Evolutionary conservation across 176 grass and related monocot species (phyloP).

Genomic region (Triticum aestivum): DNA sequence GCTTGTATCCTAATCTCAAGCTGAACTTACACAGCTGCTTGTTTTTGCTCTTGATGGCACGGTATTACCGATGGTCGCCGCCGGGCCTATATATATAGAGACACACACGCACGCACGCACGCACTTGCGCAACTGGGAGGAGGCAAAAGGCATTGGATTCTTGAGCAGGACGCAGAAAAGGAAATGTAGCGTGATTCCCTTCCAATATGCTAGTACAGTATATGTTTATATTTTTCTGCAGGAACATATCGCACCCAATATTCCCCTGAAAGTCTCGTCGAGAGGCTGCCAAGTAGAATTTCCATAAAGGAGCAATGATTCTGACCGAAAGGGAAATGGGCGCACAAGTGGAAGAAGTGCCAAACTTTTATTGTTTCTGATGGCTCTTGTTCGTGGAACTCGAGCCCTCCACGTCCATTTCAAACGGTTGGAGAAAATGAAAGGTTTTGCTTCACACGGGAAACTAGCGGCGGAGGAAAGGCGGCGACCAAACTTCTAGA

Average conservation of each 20-base stretch:
- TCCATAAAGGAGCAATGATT: slow-evolving; percentile 25
- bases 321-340: slow-evolving; percentile 27
- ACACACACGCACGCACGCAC: neutral
- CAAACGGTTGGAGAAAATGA: neutral
- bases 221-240: neutral
- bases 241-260: slow-evolving; percentile 47
- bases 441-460: neutral
- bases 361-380: slow-evolving; percentile 4
- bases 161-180: slow-evolving; percentile 40
- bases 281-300: slow-evolving; percentile 31
- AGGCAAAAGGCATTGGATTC: slow-evolving; percentile 48
- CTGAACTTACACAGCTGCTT: neutral
- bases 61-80: too few species aligned
- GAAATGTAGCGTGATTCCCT: slow-evolving; percentile 2
- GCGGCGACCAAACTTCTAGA: neutral
- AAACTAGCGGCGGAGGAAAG: neutral
- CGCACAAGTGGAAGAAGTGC: slow-evolving; percentile 4
- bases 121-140: neutral
- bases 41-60: neutral
- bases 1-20: neutral
- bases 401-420: slow-evolving; percentile 29
- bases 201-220: neutral
- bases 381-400: slow-evolving; percentile 14
- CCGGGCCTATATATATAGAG: neutral
- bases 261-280: slow-evolving; percentile 43